phyloP scores from a whole-genome alignment of 305 asterid genomes.

The Fraxinus sp. region DNA sequence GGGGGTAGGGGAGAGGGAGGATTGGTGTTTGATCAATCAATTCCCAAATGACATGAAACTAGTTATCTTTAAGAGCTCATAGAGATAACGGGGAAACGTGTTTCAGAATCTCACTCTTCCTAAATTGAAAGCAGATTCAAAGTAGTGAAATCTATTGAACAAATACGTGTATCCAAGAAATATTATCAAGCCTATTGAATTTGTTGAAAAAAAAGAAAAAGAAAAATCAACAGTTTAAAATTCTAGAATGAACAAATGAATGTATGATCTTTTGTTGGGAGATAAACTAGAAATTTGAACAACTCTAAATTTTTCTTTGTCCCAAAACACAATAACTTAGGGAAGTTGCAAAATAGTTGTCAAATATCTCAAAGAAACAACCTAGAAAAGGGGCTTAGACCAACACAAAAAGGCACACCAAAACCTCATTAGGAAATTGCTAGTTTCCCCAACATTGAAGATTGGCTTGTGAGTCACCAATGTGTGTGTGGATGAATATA shows the following conservation, averaged over 20 bases:
- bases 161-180: background rate
- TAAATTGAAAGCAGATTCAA: background rate
- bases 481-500: background rate
- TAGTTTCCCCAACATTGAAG: background rate
- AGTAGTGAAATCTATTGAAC: background rate
- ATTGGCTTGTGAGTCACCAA: background rate
- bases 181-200: background rate
- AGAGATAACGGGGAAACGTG: background rate
- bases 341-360: background rate
- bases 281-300: background rate
- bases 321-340: background rate
- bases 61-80: background rate
- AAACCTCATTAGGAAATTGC: background rate
- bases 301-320: background rate
- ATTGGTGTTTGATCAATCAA: background rate
- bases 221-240: background rate
- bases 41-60: background rate
- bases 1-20: background rate
- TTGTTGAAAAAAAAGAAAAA: background rate
- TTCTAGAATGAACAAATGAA: background rate
- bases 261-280: background rate
- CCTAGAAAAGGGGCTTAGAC: background rate
- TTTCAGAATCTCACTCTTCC: background rate
- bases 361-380: background rate
- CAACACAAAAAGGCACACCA: background rate